Conservation (phyloP, 306 rosid species). For the Castanea crenata region DNA sequence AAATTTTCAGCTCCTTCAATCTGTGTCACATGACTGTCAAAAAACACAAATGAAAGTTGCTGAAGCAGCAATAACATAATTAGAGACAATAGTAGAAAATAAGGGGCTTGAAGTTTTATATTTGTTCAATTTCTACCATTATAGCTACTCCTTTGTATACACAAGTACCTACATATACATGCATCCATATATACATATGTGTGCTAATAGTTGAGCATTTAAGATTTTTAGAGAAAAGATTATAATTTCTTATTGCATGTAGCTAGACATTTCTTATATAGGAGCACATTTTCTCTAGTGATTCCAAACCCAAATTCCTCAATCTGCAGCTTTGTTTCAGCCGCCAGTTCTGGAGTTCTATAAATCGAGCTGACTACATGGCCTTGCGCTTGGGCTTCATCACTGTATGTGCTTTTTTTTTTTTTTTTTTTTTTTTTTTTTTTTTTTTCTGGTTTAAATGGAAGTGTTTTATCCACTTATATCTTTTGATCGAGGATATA, state of each 20-base stretch:
- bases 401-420: slow-evolving; percentile 37
- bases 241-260: neutral
- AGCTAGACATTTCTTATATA: neutral
- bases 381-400: slow-evolving; percentile 90
- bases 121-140: neutral
- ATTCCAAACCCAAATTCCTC: slow-evolving; percentile 9
- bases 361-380: slow-evolving; percentile 75
- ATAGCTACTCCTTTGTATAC: neutral
- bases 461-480: neutral
- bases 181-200: neutral
- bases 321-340: slow-evolving; percentile 84
- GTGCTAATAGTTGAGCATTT: neutral
- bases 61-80: neutral
- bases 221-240: neutral
- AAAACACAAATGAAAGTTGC: neutral
- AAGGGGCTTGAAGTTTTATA: neutral
- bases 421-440: neutral
- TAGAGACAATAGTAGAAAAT: neutral
- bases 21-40: neutral
- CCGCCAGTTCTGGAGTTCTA: slow-evolving; percentile 97
- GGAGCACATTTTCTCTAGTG: neutral
- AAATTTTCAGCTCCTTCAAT: neutral
- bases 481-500: neutral
- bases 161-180: no score
- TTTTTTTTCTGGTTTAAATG: slow-evolving; percentile 9